A percentile compares a stretch with the other conserved stretches of the same genome.
These are phyloP conservation scores for Wickerhamiella spandovensis DNA, from an alignment of 805 yeast species.

Conservation along the genomic window DNA sequence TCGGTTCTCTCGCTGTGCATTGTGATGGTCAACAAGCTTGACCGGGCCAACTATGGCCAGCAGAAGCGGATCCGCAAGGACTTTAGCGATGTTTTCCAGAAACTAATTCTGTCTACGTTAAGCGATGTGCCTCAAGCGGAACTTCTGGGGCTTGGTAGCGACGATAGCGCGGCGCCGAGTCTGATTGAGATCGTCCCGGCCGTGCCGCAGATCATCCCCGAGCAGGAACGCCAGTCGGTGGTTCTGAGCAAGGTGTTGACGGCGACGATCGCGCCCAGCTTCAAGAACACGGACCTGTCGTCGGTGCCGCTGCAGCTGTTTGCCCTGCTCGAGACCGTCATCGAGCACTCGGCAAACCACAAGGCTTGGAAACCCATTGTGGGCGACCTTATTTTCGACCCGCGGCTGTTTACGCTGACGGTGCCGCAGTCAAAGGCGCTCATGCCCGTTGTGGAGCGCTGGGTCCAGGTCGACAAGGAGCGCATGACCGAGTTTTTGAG, in stretches of 20 bases:
- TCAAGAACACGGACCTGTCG: constrained; percentile 25
- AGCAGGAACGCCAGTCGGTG: constrained; percentile 45
- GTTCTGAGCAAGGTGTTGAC: constrained; percentile 39
- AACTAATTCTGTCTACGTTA: constrained; percentile 22
- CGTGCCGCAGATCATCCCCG: constrained; percentile 35
- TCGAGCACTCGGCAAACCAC: constrained; percentile 24
- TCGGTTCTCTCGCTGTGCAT: constrained; percentile 35
- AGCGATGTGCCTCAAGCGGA: constrained; percentile 8
- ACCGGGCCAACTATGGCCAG: constrained; percentile 47
- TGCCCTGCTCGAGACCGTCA: constrained; percentile 30
- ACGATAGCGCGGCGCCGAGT: constrained; percentile 6
- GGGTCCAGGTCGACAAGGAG: constrained; percentile 56
- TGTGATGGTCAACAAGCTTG: constrained; percentile 39
- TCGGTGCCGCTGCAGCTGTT: constrained; percentile 21
- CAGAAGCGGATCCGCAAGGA: constrained; percentile 49
- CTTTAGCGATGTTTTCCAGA: constrained; percentile 33
- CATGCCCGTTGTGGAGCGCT: constrained; percentile 41
- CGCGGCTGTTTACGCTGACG: constrained; percentile 36
- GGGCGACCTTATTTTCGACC: constrained; percentile 51
- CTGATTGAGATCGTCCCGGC: constrained; percentile 28
- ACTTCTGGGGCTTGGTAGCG: background rate
- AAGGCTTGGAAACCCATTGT: constrained; percentile 55
- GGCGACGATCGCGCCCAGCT: constrained; percentile 39
- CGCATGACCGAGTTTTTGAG: constrained; percentile 38
- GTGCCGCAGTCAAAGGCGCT: constrained; percentile 30